These are phyloP conservation scores for Pseudocercospora eumusae DNA, from an alignment of 2,329 filamentous ascomycete species.

Conservation along the genomic window DNA sequence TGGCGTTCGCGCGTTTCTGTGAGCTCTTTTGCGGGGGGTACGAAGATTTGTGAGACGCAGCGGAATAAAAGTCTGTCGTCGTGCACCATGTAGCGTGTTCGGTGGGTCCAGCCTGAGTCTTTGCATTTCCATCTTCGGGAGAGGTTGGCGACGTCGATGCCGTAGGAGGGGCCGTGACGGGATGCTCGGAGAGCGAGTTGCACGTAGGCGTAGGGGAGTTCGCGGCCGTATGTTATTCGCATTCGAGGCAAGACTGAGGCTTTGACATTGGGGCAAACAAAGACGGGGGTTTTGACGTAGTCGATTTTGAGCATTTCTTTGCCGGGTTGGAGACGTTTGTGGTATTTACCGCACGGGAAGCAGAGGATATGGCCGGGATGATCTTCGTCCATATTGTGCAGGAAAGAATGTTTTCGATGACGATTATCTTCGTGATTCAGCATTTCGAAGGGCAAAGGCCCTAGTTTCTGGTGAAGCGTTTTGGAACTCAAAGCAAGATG, in stretches of 20 bases:
- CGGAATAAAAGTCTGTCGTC: conserved; percentile 58
- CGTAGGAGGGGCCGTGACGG: conserved; percentile 51
- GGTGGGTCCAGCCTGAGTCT: conserved; percentile 56
- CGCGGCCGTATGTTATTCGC: conserved; percentile 57
- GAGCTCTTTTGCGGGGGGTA: conserved; percentile 49
- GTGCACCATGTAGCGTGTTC: conserved; percentile 57
- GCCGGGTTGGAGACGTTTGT: conserved; percentile 56
- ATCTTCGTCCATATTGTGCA: conserved; percentile 53
- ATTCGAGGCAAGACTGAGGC: conserved; percentile 55
- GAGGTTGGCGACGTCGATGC: conserved; percentile 51
- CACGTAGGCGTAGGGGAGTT: conserved; percentile 60
- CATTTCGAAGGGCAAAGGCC: conserved; percentile 43
- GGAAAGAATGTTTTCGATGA: conserved; percentile 53
- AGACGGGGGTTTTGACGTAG: conserved; percentile 58
- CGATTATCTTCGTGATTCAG: conserved; percentile 49
- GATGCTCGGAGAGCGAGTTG: conserved; percentile 57
- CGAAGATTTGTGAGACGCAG: conserved; percentile 58
- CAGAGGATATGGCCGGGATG: conserved; percentile 61
- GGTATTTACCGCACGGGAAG: conserved; percentile 59
- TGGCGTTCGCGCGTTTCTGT: conserved; percentile 56
- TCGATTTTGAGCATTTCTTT: conserved; percentile 57
- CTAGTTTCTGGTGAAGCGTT: conserved; percentile 49
- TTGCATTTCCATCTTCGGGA: conserved; percentile 57
- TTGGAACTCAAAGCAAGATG: conserved; percentile 54
- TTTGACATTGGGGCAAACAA: conserved; percentile 56